Conservation (phyloP, 805 yeast genomes). For the Saccharomycopsis selenospora region DNA sequence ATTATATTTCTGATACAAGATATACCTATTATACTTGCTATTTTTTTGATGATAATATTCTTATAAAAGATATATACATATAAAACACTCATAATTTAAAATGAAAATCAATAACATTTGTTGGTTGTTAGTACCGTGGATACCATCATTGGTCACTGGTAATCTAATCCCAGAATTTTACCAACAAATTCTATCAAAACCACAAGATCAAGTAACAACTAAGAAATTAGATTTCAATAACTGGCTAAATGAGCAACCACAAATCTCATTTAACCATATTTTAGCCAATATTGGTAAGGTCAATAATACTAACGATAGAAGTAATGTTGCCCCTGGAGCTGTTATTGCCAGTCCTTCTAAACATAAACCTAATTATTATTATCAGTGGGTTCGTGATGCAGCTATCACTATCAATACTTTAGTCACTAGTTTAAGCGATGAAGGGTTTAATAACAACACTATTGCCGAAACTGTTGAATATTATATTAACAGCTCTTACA, state of each 20-base stretch:
- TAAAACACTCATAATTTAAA: too few relatives aligned
- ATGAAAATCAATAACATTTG: too few relatives aligned
- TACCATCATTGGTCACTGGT: not conserved
- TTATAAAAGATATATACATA: too few relatives aligned
- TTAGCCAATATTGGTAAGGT: conserved; percentile 44
- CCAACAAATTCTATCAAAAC: not conserved
- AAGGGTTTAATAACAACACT: conserved; percentile 24
- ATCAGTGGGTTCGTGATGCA: conserved; percentile 86
- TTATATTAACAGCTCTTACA: conserved; percentile 52
- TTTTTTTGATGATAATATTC: too few relatives aligned
- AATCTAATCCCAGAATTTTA: not conserved
- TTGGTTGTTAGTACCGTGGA: too few relatives aligned
- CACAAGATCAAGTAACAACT: not conserved
- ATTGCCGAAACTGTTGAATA: conserved; percentile 39
- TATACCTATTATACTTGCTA: too few relatives aligned
- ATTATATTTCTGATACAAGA: too few relatives aligned
- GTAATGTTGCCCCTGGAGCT: conserved; percentile 52
- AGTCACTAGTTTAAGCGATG: conserved; percentile 46
- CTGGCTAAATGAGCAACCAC: conserved; percentile 40
- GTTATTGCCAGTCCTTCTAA: conserved; percentile 83
- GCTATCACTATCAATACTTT: conserved; percentile 72
- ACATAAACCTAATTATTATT: conserved; percentile 68
- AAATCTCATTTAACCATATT: conserved; percentile 36
- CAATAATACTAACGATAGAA: conserved; percentile 23
- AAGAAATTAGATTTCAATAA: conserved; percentile 29